Base-by-base conservation (phyloP, 768 basidiomycete species). In the Inosperma sp. region DNA sequence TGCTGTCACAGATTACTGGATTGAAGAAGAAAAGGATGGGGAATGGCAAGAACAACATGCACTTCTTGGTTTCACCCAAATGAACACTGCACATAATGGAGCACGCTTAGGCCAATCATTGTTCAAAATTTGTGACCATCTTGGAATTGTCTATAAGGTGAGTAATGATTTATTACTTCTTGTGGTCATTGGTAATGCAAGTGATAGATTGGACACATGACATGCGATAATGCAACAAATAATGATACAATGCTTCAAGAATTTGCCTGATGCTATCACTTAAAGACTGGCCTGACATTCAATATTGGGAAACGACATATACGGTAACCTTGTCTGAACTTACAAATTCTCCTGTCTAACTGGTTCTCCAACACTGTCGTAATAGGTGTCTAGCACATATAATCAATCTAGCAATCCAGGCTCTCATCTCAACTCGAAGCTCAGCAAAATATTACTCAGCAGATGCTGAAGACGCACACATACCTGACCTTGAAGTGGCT, bases 51-150 rank as follows among this genome's bases (percentile, higher is more conserved):
- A 72, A 46, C 62, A 66, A 47, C 52, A 44, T 4, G 66, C 67
- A 0, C 56, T 77, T 0, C 26, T 75, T 0, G 68, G 68, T 0
- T 78, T 74, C 27, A 59, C 53, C 0, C 62, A 53, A 13, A 51
- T 78, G 34, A 76, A 77, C 49, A 65, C 54, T 6, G 54, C 67
- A 0, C 73, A 75, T 51, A 65, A 65, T 44, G 70, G 72, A 0
- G 13, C 45, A 7, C 54, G 53, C 0, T 59, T 75, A 0, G 68
- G 72, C 0, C 68, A 70, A 29, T 70, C 66, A 3, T 36, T 55
- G 1, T 51, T 46, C 33, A 41, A 19, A 25, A 55, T 43, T 25
- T 59, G 43, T 37, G 48, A 43, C 12, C 27, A 44, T 5, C 49
- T 48, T 12, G 25, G 41, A 23, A 40, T 49, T 36, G 25, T 53